phyloP scores from a whole-genome alignment of 805 yeast species.

The Schwanniomyces occidentalis region DNA sequence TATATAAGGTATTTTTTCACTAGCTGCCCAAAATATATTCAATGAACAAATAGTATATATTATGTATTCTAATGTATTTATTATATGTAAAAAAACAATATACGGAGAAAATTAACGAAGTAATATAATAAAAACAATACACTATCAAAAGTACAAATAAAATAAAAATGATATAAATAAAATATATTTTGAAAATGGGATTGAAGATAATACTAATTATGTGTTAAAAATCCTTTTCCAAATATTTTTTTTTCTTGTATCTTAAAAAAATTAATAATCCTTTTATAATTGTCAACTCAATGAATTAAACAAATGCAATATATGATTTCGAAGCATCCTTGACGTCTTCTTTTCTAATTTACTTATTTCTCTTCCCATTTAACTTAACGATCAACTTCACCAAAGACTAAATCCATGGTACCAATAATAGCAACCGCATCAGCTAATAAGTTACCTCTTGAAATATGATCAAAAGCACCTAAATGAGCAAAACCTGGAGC shows the following conservation, averaged over 20 bases:
- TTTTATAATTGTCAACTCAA: slow-evolving; percentile 7
- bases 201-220: no score
- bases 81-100: slow-evolving; percentile 4
- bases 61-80: slow-evolving; percentile 3
- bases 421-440: slow-evolving; percentile 94
- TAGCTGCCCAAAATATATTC: no score
- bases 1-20: slow-evolving; percentile 20
- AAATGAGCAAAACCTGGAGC: slow-evolving; percentile 94
- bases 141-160: no score
- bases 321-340: slow-evolving; percentile 5
- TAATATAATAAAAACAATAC: no score
- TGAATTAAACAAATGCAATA: slow-evolving; percentile 12
- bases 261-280: no score
- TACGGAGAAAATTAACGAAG: no score
- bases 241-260: no score
- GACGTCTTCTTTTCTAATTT: slow-evolving; percentile 3
- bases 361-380: slow-evolving; percentile 3
- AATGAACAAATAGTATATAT: no score
- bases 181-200: no score
- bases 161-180: no score
- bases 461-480: slow-evolving; percentile 83
- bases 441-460: slow-evolving; percentile 84
- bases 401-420: slow-evolving; percentile 93
- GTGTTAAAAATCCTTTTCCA: no score
- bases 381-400: slow-evolving; percentile 84